A percentile compares a stretch with the other conserved stretches of the same genome.
These are phyloP conservation scores for Pinus tabuliformis DNA, from an alignment of 75 land plant species.

Conservation along the genomic window DNA sequence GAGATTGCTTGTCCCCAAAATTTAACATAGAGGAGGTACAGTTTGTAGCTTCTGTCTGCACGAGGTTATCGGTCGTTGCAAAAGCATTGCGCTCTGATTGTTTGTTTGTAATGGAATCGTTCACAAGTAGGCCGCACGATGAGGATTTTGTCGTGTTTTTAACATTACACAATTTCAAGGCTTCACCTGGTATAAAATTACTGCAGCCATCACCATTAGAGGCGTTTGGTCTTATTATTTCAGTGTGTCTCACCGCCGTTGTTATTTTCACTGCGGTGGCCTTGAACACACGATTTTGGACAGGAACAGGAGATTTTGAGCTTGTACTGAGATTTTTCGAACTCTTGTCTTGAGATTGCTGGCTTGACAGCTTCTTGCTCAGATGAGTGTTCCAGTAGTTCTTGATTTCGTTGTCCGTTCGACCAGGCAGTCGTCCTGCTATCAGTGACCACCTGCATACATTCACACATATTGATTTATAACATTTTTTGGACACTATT, in stretches of 20 bases:
- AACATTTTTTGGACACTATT: too few species aligned
- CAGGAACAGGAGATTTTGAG: too few species aligned
- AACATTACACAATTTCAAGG: too few species aligned
- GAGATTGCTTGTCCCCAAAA: not conserved
- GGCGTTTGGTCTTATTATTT: too few species aligned
- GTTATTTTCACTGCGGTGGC: too few species aligned
- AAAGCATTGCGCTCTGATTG: not conserved
- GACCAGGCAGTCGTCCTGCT: not conserved
- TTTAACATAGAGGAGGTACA: not conserved
- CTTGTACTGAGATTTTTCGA: too few species aligned
- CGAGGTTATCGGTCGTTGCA: not conserved
- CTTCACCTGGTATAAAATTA: too few species aligned
- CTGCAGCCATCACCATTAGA: too few species aligned
- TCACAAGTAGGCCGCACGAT: not conserved
- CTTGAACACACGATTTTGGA: too few species aligned
- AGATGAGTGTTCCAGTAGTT: constrained; percentile 9
- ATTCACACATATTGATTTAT: not conserved
- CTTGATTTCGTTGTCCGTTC: constrained; percentile 5
- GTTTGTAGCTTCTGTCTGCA: not conserved
- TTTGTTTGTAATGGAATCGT: not conserved
- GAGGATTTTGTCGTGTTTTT: not conserved
- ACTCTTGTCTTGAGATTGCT: not conserved
- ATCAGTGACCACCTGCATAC: not conserved
- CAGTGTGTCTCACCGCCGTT: too few species aligned
- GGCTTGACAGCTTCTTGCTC: not conserved